These are phyloP conservation scores for Triadica sebifera DNA, from an alignment of 345 rosid species.

Conservation along the genomic window DNA sequence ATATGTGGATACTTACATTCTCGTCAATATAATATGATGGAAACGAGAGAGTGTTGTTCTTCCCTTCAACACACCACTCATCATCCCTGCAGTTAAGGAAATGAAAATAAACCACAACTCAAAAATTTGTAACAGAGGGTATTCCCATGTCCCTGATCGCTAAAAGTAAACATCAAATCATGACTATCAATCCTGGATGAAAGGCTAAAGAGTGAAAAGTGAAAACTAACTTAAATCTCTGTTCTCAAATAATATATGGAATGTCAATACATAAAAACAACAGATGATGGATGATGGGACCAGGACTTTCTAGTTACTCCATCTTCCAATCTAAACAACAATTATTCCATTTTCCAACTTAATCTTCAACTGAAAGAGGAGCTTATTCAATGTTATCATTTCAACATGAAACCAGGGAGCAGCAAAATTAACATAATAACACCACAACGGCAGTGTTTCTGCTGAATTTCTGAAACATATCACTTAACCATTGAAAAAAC, in stretches of 20 bases:
- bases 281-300: not conserved
- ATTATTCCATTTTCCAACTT: not conserved
- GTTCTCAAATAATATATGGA: not conserved
- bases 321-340: not conserved
- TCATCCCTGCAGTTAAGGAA: slow-evolving; percentile 70
- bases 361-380: not conserved
- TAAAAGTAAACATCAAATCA: not conserved
- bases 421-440: not conserved
- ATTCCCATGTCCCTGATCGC: slow-evolving; percentile 6
- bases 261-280: not conserved
- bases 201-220: not conserved
- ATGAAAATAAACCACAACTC: slow-evolving; percentile 16
- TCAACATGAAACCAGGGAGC: not conserved
- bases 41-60: slow-evolving; percentile 62
- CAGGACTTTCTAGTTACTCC: not conserved
- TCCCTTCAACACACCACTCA: slow-evolving; percentile 76
- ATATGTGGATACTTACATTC: slow-evolving; percentile 57
- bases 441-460: not conserved
- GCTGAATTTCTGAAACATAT: not conserved
- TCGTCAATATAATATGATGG: slow-evolving; percentile 95
- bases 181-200: not conserved
- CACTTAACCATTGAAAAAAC: not conserved
- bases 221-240: not conserved
- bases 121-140: not conserved
- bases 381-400: not conserved